Evolutionary conservation across 1,284 basidiomycete genomes (phyloP).

Genomic region (Gymnopus androsaceus): DNA sequence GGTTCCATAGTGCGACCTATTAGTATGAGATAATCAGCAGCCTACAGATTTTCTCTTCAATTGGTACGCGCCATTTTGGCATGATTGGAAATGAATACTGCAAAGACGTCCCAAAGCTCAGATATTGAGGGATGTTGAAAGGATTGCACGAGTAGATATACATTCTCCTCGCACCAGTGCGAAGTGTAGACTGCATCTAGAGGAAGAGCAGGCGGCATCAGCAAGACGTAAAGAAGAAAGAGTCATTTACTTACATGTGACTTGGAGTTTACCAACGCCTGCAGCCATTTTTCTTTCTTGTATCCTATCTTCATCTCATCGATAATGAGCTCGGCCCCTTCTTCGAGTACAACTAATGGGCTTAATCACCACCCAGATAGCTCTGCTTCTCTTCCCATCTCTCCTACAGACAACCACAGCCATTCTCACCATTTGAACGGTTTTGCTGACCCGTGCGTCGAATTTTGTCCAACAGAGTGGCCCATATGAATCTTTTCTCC

Average conservation of each 20-base stretch:
- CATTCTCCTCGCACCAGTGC: constrained; percentile 68
- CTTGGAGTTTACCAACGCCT: background rate
- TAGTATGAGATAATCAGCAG: background rate
- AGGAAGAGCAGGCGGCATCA: constrained; percentile 12
- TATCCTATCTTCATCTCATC: background rate
- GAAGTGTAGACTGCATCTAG: constrained; percentile 27
- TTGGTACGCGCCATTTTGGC: constrained; percentile 48
- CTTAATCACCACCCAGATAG: constrained; percentile 6
- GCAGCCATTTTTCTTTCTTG: constrained; percentile 3
- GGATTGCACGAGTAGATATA: constrained; percentile 56
- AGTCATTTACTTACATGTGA: background rate
- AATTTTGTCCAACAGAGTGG: background rate
- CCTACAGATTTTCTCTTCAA: background rate
- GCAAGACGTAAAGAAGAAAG: background rate
- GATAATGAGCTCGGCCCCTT: constrained; percentile 14
- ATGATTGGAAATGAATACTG: constrained; percentile 68
- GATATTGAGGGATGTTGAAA: constrained; percentile 37
- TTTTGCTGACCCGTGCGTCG: constrained; percentile 46
- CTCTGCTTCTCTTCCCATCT: background rate
- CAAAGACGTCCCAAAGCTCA: constrained; percentile 50
- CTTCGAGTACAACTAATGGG: constrained; percentile 10
- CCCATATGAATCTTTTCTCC: background rate
- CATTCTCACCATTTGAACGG: constrained; percentile 37
- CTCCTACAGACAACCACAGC: background rate
- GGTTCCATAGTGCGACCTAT: constrained; percentile 68